Base-by-base conservation (phyloP, 2,329 filamentous ascomycete species). In the Magnaporthiopsis incrustans region DNA sequence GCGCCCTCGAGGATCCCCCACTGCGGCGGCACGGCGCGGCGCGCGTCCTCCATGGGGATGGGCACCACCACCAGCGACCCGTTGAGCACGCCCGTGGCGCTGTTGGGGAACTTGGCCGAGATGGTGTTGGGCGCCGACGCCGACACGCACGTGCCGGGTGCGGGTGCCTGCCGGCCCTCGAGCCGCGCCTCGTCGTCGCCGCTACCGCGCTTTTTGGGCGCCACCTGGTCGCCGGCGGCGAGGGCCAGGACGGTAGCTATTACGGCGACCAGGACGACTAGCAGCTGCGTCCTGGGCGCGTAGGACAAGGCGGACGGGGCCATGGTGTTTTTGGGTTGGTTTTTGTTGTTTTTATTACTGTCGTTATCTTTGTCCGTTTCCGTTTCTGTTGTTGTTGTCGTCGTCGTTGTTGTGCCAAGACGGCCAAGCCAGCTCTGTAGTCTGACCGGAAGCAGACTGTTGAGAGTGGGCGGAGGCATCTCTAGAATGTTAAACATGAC, bases 61-160 rank as follows among this genome's bases (percentile, higher is more conserved):
- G 82, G 82, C 2, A 85, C 70, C 53, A 85, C 75, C 26, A 77
- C 74, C 1, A 83, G 72, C 0, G 83, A 85, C 59, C 78, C 80
- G 70, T 86, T 86, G 30, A 85, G 71, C 0, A 80, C 80, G 3
- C 82, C 83, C 0, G 81, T 85, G 15, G 79, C 76, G 33, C 78
- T 75, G 35, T 75, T 72, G 2, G 81, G 80, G 65, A 81, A 83
- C 26, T 75, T 64, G 6, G 75, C 71, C 3, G 77, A 77, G 66
- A 84, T 78, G 6, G 80, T 79, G 65, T 85, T 85, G n/a, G 78
- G 76, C 14, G 68, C 70, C 66, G 73, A 72, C 32, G 71, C 66
- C 1, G 70, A 68, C 15, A 64, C 71, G 71, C 71, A 74, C 38
- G 15, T 18, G 14, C 3, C 15, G 1, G 38, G 4, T 3, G 38